Evolutionary conservation across 345 rosid species (phyloP), one percentile per base, ranked within the genome.

Genomic region (Citrus glauca): DNA sequence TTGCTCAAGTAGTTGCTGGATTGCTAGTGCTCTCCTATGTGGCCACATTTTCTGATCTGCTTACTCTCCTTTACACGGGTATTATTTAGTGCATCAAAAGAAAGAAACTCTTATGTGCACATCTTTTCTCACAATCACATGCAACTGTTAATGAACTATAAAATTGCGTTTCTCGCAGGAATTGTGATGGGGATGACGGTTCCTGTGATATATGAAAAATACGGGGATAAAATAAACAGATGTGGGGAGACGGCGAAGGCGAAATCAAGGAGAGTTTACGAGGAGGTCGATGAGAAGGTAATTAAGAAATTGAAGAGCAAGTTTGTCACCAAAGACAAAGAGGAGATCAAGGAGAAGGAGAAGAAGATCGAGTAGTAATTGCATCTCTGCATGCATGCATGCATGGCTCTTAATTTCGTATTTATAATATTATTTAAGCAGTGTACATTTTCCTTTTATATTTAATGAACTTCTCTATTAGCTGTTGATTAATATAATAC

Each of bases 1-100:
- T 87, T 35, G 84, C 71, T 2, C 65, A 78, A 64, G 80, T 78
- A 9, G 57, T 83, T 38, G 82, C 71, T 11, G 85, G 81, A 4
- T 35, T 91, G 13, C 77, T 81, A 80, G 19, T 81, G 4, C 82
- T 88, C 1, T 75, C 91, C 13, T 79, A 75, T 25, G 72, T 82
- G 5, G 89, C 85, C 42, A 77, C 73, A 60, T 65, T 77, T 57
- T 28, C 73, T 25, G 87, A 82, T 76, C 77, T 84, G 8, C 74
- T 79, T 11, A 82, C 89, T 20, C 77, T 82, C 27, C 33, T 82
- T 50, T 75, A 64, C 79, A 6, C 75, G 73, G 84, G 88, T 85
- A 84, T 35, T 11, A 45, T 45, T 11, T 45, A 13, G 13, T 45
- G 50, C 50, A 45, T 45, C 50, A 13, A 45, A 45, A 3, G 50